A percentile compares a stretch with the other conserved stretches of the same genome.
These are phyloP conservation scores for Sporothrix phasma DNA, from an alignment of 2,329 filamentous ascomycete genomes.

Conservation along the genomic window DNA sequence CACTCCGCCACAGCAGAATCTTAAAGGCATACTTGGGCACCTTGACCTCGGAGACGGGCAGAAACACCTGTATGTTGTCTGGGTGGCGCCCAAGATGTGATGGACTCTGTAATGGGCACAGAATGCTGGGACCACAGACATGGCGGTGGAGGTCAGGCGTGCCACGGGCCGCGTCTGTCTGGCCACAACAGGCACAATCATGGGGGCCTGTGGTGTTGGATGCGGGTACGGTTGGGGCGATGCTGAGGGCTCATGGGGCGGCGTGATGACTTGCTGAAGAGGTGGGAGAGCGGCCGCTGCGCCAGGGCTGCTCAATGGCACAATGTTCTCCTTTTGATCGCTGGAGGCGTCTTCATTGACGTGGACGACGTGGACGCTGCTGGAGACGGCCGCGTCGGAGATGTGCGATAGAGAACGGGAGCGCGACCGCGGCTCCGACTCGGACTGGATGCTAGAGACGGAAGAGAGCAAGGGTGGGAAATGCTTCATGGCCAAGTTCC, in stretches of 20 bases:
- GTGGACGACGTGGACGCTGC: conserved; percentile 4
- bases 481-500: conserved; percentile 48
- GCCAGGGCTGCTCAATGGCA: background rate
- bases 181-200: conserved; percentile 14
- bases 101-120: conserved; percentile 54
- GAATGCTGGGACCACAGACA: conserved; percentile 57
- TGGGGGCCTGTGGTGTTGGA: conserved; percentile 7
- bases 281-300: background rate
- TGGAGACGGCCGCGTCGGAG: conserved; percentile 1
- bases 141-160: conserved; percentile 52
- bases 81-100: conserved; percentile 67
- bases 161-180: background rate
- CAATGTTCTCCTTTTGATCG: conserved; percentile 15
- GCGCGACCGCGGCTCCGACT: background rate
- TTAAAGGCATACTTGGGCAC: conserved; percentile 77
- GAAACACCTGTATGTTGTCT: conserved; percentile 59
- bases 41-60: conserved; percentile 51
- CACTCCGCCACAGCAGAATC: conserved; percentile 62
- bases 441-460: background rate
- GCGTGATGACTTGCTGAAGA: background rate
- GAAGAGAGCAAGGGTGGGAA: conserved; percentile 36
- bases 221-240: background rate
- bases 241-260: background rate
- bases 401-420: conserved; percentile 13
- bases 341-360: background rate